A percentile compares a stretch with the other conserved stretches of the same genome.
Evolutionary conservation across 208 protist genomes (phyloP).

Genomic region (Acanthamoeba castellanii): DNA sequence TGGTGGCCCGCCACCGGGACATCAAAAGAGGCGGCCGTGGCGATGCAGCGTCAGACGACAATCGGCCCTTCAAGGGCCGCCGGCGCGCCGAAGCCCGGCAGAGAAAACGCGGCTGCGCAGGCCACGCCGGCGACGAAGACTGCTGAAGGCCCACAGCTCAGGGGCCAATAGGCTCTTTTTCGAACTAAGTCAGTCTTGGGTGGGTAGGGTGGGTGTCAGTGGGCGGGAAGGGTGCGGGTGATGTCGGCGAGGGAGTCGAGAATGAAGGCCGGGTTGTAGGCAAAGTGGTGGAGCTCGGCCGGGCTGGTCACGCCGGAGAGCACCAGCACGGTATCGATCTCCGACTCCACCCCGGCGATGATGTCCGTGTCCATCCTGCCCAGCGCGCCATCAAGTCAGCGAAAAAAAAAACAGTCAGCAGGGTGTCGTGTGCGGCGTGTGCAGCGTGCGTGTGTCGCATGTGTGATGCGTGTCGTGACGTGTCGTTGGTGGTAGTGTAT

Average conservation of each 20-base stretch:
- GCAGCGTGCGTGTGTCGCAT: no score
- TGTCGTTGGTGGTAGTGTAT: no score
- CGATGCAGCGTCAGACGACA: no score
- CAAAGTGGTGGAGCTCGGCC: slow-evolving; percentile 44
- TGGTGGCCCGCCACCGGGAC: neutral
- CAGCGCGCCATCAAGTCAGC: neutral
- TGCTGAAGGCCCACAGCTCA: no score
- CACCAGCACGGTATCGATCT: slow-evolving; percentile 71
- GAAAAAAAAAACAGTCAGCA: no score
- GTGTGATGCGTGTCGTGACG: no score
- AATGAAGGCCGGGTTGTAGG: slow-evolving; percentile 13
- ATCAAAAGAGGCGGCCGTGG: neutral
- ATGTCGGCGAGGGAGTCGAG: slow-evolving; percentile 20
- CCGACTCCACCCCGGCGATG: slow-evolving; percentile 77
- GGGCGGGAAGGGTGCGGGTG: slow-evolving; percentile 7
- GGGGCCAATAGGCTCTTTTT: no score
- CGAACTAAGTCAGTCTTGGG: no score
- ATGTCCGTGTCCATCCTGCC: slow-evolving; percentile 79
- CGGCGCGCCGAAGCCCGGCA: neutral
- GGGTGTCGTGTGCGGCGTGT: neutral
- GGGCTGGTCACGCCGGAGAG: slow-evolving; percentile 51
- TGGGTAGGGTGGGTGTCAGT: neutral
- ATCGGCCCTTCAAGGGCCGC: neutral
- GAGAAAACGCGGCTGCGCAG: neutral
- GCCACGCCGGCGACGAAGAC: neutral